phyloP scores from a whole-genome alignment of 2,329 filamentous ascomycete species.

The Colletotrichum filicis region DNA sequence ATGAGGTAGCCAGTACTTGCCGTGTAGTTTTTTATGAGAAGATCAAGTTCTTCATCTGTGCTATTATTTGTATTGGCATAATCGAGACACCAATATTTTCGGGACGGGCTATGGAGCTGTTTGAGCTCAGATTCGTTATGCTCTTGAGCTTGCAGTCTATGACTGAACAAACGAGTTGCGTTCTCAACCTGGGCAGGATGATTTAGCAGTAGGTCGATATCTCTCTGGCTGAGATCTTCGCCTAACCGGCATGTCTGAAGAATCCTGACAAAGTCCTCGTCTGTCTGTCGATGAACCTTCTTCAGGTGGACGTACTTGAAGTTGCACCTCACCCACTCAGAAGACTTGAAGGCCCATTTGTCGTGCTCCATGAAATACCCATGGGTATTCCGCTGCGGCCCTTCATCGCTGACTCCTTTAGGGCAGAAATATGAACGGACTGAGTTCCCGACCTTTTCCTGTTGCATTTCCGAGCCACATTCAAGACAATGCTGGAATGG shows the following conservation, averaged over 20 bases:
- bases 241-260: conserved; percentile 66
- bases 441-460: too few relatives aligned
- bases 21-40: too few relatives aligned
- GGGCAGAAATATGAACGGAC: conserved; percentile 51
- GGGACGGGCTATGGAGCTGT: too few relatives aligned
- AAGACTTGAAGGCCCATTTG: conserved; percentile 70
- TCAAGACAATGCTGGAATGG: background rate
- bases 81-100: too few relatives aligned
- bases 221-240: conserved; percentile 45
- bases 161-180: background rate
- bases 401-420: too few relatives aligned
- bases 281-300: conserved; percentile 67
- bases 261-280: conserved; percentile 63
- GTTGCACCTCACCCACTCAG: conserved; percentile 63
- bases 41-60: too few relatives aligned
- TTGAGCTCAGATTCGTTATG: too few relatives aligned
- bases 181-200: conserved; percentile 49
- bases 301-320: conserved; percentile 65
- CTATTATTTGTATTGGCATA: too few relatives aligned
- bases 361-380: conserved; percentile 55
- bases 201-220: conserved; percentile 56
- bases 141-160: too few relatives aligned
- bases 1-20: too few relatives aligned
- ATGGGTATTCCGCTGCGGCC: too few relatives aligned
- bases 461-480: background rate